Evolutionary conservation across 495 filamentous ascomycete species (phyloP), one percentile per base, ranked within the genome.

Genomic region (Penicillium alfredii): DNA sequence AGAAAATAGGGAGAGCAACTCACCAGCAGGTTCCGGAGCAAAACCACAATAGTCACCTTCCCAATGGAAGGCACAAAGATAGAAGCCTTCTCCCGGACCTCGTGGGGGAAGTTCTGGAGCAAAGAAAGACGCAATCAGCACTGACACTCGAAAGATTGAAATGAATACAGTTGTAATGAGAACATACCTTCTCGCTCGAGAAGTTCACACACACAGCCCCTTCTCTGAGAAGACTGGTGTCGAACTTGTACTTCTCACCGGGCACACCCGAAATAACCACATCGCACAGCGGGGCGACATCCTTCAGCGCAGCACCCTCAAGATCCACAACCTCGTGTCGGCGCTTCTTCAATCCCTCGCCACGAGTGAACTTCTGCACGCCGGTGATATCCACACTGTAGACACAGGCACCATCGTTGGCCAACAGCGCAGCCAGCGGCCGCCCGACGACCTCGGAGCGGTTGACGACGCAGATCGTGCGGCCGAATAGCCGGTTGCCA

Each of bases 151-250:
- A 25, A 25, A 25, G 23, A n/a, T 47, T 8, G 25, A 42, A 14
- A 21, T 8, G n/a, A 15, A 19, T 8, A 20, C 31, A 10, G 32
- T n/a, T n/a, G n/a, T n/a, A n/a, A 30, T 17, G 9, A 16, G 36
- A 14, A 23, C 61, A 29, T 49, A 81, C 78, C 76, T 88, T 88
- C 57, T 88, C 88, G 26, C 84, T 93, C 10, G 88, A 94, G 62
- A 98, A 96, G 62, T 98, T 98, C 61, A 98, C 84, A 66, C 92
- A 98, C 12, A 94, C 86, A 25, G 84, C 88, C 33, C 92, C 92
- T 25, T 94, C 86, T 25, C 84, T 75, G 42, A 98, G 61, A 35
- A 93, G 61, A 25, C 82, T 73, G 3, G 81, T 81, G 6, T 89
- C 86, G 24, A 97, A 84, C 68, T 95, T 96, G 69, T 80, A 98